These are phyloP conservation scores for Bigelowiella natans DNA, from an alignment of 78 protist genomes.

Conservation along the genomic window DNA sequence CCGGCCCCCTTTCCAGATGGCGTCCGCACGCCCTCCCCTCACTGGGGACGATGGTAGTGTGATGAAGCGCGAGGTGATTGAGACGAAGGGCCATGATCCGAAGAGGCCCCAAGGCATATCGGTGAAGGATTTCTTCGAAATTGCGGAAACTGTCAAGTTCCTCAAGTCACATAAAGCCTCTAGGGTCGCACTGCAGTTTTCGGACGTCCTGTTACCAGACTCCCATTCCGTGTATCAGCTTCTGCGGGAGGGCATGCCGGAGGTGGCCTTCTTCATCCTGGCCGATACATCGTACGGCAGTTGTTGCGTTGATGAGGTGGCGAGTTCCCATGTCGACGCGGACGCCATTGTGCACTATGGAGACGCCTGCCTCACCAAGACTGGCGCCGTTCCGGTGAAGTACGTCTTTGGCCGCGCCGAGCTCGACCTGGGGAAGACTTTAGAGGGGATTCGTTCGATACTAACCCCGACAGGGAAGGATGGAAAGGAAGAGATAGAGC, in stretches of 20 bases:
- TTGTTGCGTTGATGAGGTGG: slow-evolving; percentile 1
- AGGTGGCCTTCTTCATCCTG: neutral
- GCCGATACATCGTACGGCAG: slow-evolving; percentile 7
- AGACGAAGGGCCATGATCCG: too few species aligned
- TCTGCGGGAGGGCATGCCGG: neutral
- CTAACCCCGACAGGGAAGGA: too few species aligned
- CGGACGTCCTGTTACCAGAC: neutral
- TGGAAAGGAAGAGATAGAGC: too few species aligned
- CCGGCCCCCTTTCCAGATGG: too few species aligned
- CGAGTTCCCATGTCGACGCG: neutral
- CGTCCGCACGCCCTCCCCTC: too few species aligned
- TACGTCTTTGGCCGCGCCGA: neutral
- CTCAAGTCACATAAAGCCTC: too few species aligned
- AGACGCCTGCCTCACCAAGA: neutral
- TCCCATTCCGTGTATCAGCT: neutral
- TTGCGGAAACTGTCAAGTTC: too few species aligned
- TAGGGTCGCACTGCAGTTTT: slow-evolving; percentile 13
- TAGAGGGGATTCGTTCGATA: too few species aligned
- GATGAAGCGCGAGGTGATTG: too few species aligned
- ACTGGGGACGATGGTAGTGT: too few species aligned
- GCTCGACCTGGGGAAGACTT: neutral
- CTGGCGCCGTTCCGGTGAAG: neutral
- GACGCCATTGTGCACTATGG: neutral
- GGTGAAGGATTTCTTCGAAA: too few species aligned
- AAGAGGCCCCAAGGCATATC: too few species aligned